phyloP scores from a whole-genome alignment of 2,329 filamentous ascomycete genomes.

The Tolypocladium album region DNA sequence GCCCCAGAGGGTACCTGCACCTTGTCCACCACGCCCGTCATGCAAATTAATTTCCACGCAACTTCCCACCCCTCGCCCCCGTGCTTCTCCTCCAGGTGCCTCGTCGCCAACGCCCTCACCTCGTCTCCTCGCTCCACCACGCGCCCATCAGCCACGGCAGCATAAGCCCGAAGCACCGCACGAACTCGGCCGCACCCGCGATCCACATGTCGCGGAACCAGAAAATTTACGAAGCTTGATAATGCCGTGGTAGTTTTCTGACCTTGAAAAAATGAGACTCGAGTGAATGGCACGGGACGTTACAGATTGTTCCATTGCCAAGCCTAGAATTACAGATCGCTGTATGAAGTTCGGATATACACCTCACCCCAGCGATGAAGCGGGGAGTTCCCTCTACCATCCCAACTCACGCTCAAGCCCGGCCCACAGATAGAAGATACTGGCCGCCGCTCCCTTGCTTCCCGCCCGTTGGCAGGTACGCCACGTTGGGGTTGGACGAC shows the following conservation, averaged over 20 bases:
- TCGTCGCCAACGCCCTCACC: slow-evolving; percentile 21
- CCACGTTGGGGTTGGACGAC: slow-evolving; percentile 85
- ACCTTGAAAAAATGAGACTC: not conserved
- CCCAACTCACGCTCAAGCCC: slow-evolving; percentile 17
- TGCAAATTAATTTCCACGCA: slow-evolving; percentile 12
- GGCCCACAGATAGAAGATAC: slow-evolving; percentile 42
- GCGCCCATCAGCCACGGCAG: slow-evolving; percentile 23
- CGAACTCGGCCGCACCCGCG: too few species aligned
- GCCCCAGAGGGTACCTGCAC: too few species aligned
- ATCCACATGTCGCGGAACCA: too few species aligned
- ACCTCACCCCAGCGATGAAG: slow-evolving; percentile 13
- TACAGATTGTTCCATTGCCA: slow-evolving; percentile 4
- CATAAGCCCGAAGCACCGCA: slow-evolving; percentile 26
- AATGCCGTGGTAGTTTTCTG: not conserved
- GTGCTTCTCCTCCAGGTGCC: slow-evolving; percentile 29
- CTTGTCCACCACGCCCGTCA: slow-evolving; percentile 13
- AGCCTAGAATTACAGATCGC: slow-evolving; percentile 26
- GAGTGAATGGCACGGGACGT: not conserved
- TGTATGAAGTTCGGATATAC: slow-evolving; percentile 12
- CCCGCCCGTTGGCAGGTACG: slow-evolving; percentile 75
- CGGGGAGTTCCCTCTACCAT: slow-evolving; percentile 19
- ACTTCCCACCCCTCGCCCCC: slow-evolving; percentile 14
- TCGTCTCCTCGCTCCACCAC: slow-evolving; percentile 28
- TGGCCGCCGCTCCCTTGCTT: slow-evolving; percentile 48
- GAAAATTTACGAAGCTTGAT: too few species aligned